These are phyloP conservation scores for Kwoniella heveanensis DNA, from an alignment of 768 basidiomycete genomes.

Conservation along the genomic window DNA sequence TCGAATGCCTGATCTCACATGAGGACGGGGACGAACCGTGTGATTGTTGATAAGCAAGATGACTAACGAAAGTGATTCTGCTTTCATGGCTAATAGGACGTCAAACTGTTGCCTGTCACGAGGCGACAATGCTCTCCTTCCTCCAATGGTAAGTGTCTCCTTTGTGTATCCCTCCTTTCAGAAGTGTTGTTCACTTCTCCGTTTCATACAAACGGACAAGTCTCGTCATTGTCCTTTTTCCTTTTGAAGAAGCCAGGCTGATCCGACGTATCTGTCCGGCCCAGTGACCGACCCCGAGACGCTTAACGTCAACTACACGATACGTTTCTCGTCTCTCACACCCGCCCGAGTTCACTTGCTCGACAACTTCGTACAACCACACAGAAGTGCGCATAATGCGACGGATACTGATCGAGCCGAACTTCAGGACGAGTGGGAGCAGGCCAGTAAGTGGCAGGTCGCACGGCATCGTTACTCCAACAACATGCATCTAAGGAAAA, in stretches of 20 bases:
- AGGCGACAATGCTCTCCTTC: slow-evolving; percentile 11
- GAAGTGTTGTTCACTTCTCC: too few relatives aligned
- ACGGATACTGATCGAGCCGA: slow-evolving; percentile 12
- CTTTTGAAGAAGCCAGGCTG: too few relatives aligned
- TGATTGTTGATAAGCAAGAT: too few relatives aligned
- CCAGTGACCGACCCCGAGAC: slow-evolving; percentile 21
- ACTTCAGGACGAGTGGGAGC: slow-evolving; percentile 28
- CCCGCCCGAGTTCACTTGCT: slow-evolving; percentile 21
- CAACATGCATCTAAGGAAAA: too few relatives aligned
- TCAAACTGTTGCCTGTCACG: slow-evolving; percentile 18
- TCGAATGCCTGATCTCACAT: too few relatives aligned
- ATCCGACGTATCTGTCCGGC: too few relatives aligned
- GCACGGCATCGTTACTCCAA: too few relatives aligned
- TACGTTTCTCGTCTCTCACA: slow-evolving; percentile 25
- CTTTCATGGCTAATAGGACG: slow-evolving; percentile 18
- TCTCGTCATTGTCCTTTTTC: too few relatives aligned
- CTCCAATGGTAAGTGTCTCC: neutral
- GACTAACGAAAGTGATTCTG: too few relatives aligned
- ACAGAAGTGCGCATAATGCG: slow-evolving; percentile 5
- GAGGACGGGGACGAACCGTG: too few relatives aligned
- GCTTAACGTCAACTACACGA: slow-evolving; percentile 19
- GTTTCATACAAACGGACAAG: too few relatives aligned
- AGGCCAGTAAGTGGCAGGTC: slow-evolving; percentile 16
- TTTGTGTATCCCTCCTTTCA: neutral
- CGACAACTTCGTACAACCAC: neutral